Conservation (phyloP, 75 land plant genomes). For the Adiantum capillusveneris region DNA sequence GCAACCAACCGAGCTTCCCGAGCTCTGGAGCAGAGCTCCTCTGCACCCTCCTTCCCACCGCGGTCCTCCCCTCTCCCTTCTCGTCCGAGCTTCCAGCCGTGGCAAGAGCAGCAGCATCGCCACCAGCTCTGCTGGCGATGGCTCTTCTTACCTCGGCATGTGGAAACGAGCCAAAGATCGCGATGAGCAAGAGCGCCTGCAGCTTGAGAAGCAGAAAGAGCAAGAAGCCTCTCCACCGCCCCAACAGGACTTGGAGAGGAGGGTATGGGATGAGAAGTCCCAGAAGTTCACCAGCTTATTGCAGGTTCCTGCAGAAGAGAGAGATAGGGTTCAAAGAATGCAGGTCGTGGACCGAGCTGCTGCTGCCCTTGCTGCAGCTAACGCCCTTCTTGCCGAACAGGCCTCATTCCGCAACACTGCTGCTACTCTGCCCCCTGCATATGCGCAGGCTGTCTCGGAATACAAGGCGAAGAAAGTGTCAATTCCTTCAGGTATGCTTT, state of each 20-base stretch:
- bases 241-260: conserved; percentile 7
- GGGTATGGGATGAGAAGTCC: conserved; percentile 30
- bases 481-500: too few species aligned
- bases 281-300: conserved; percentile 49
- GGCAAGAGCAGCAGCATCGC: too few species aligned
- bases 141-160: conserved; percentile 52
- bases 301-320: conserved; percentile 70
- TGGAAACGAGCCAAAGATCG: conserved; percentile 54
- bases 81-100: too few species aligned
- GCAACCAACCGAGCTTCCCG: too few species aligned
- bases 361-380: conserved; percentile 86
- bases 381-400: conserved; percentile 47
- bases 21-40: too few species aligned
- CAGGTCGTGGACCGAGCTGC: conserved; percentile 93
- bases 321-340: conserved; percentile 69
- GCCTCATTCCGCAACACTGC: conserved; percentile 3
- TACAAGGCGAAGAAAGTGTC: background rate
- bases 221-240: background rate
- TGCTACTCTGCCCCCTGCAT: conserved; percentile 3
- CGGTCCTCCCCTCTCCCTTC: too few species aligned
- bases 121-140: conserved; percentile 6
- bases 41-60: too few species aligned
- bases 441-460: conserved; percentile 1
- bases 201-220: conserved; percentile 15
- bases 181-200: conserved; percentile 32